These are phyloP conservation scores for Aspergillus sp. DNA, from an alignment of 2,329 filamentous ascomycete species.

Conservation along the genomic window DNA sequence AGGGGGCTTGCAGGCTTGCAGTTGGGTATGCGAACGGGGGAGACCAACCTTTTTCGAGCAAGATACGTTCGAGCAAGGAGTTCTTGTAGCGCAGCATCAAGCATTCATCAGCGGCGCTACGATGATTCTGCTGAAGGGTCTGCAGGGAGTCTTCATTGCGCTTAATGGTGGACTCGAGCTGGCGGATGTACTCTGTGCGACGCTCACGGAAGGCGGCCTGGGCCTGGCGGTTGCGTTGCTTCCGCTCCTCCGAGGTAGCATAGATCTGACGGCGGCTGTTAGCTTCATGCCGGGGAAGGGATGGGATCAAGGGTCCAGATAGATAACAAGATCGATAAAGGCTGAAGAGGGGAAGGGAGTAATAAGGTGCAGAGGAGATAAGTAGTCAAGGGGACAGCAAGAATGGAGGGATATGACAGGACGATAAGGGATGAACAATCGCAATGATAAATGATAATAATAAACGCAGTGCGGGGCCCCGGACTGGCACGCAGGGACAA, in stretches of 20 bases:
- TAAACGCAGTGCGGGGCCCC: slow-evolving; percentile 34
- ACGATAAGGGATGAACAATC: slow-evolving; percentile 24
- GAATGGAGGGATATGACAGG: slow-evolving; percentile 14
- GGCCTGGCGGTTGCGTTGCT: slow-evolving; percentile 94
- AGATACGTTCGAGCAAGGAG: slow-evolving; percentile 88
- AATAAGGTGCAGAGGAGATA: slow-evolving; percentile 8
- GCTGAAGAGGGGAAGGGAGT: slow-evolving; percentile 4
- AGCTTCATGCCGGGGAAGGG: slow-evolving; percentile 12
- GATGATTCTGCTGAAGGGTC: slow-evolving; percentile 89
- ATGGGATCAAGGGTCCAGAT: slow-evolving; percentile 9
- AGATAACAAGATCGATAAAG: slow-evolving; percentile 9
- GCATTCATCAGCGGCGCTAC: slow-evolving; percentile 92
- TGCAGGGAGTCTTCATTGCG: slow-evolving; percentile 94
- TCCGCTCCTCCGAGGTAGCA: slow-evolving; percentile 96
- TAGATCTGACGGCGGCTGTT: slow-evolving; percentile 69
- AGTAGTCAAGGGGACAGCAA: slow-evolving; percentile 6
- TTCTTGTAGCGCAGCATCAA: slow-evolving; percentile 99
- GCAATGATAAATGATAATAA: slow-evolving; percentile 21
- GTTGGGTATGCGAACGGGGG: neutral
- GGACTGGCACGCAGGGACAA: slow-evolving; percentile 23
- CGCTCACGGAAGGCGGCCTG: slow-evolving; percentile 97
- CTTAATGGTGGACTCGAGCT: slow-evolving; percentile 95
- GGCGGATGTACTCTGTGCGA: slow-evolving; percentile 98
- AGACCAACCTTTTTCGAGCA: slow-evolving; percentile 83
- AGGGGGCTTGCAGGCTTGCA: neutral